A percentile compares a stretch with the other conserved stretches of the same genome.
Evolutionary conservation across 1,284 basidiomycete genomes (phyloP).

Genomic region (Puccinia horiana): DNA sequence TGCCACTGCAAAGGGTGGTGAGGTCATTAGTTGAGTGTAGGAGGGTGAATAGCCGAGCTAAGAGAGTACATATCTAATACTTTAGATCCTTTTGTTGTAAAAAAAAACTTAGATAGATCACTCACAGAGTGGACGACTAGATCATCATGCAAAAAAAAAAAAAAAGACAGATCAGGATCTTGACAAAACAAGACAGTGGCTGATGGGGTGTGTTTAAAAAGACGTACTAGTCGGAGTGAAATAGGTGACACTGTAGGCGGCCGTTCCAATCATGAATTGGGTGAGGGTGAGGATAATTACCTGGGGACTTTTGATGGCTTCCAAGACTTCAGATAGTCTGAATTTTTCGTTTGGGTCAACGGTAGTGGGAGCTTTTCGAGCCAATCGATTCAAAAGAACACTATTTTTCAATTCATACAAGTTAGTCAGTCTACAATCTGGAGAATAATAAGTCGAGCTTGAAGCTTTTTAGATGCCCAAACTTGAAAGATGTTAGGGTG

Average conservation of each 20-base stretch:
- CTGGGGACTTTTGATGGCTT: constrained; percentile 26
- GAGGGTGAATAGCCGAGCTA: constrained; percentile 17
- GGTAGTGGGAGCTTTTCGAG: not conserved
- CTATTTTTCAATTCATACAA: not conserved
- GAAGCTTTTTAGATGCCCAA: no score
- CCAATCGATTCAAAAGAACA: not conserved
- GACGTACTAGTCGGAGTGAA: constrained; percentile 29
- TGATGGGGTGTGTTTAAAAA: not conserved
- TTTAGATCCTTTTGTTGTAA: no score
- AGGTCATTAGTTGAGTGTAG: constrained; percentile 10
- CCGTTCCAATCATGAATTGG: constrained; percentile 15
- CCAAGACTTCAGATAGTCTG: constrained; percentile 3
- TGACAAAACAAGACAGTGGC: no score
- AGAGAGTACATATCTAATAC: not conserved
- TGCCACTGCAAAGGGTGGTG: constrained; percentile 26
- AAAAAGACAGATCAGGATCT: not conserved
- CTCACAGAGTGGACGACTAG: constrained; percentile 5
- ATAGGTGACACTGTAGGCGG: constrained; percentile 15
- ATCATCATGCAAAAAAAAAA: no score
- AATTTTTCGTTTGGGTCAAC: constrained; percentile 3
- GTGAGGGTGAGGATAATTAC: not conserved
- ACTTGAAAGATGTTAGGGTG: no score
- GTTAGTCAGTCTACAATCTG: not conserved
- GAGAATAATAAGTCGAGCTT: not conserved
- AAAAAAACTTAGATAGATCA: not conserved